phyloP scores from a whole-genome alignment of 192 early-diverging fungal species.

The Geosiphon pyriformis region DNA sequence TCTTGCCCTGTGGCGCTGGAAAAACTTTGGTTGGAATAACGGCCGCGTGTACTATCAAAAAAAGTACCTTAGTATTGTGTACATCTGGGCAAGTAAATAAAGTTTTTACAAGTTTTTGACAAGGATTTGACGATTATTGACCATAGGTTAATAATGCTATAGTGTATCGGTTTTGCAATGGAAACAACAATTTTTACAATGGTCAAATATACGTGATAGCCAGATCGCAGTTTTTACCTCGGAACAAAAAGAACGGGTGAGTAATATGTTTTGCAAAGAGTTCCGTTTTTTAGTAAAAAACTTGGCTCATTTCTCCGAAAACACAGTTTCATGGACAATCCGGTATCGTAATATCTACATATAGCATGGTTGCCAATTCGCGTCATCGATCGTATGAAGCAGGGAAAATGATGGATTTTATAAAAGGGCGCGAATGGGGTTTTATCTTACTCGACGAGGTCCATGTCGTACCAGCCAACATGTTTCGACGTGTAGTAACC shows the following conservation, averaged over 20 bases:
- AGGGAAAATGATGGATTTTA: conserved; percentile 92
- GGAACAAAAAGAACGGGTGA: conserved; percentile 73
- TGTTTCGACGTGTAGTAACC: conserved; percentile 91
- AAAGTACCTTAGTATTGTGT: conserved; percentile 90
- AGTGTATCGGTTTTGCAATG: conserved; percentile 97
- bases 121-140: too few relatives aligned
- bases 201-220: conserved; percentile 88
- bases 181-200: conserved; percentile 94
- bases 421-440: conserved; percentile 91
- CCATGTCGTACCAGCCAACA: conserved; percentile 95
- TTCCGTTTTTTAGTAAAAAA: conserved; percentile 16
- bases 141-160: too few relatives aligned
- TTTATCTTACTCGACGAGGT: conserved; percentile 97
- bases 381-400: conserved; percentile 92
- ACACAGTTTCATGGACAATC: conserved; percentile 69
- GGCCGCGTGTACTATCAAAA: conserved; percentile 94
- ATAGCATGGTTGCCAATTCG: conserved; percentile 92
- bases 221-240: conserved; percentile 95
- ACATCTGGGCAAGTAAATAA: conserved; percentile 44
- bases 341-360: conserved; percentile 95
- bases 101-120: too few relatives aligned
- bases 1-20: conserved; percentile 95
- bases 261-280: conserved; percentile 23
- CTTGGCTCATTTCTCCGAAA: background rate
- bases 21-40: conserved; percentile 98